Conservation (phyloP, 148 eudicot genomes). For the Salicornia ramosissima region DNA sequence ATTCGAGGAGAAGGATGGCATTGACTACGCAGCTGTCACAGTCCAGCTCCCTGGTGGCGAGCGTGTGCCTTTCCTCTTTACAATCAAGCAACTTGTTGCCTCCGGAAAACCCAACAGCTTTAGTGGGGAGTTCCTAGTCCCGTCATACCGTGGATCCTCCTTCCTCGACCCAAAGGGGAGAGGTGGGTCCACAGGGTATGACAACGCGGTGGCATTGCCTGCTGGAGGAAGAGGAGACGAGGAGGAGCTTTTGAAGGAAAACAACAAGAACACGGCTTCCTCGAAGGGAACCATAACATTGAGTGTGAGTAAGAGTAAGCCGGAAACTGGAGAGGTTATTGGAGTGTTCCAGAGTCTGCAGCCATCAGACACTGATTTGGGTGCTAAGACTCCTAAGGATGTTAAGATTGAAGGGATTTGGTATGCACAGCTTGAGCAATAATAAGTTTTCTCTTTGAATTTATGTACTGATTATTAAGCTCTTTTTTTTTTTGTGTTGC, state of each 20-base stretch:
- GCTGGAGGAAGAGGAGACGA: conserved; percentile 99
- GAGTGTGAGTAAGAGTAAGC: conserved; percentile 66
- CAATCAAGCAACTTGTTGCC: conserved; percentile 88
- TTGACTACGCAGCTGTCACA: conserved; percentile 96
- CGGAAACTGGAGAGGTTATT: conserved; percentile 87
- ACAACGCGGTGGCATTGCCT: conserved; percentile 92
- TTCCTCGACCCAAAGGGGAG: conserved; percentile 99
- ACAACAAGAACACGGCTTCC: conserved; percentile 66
- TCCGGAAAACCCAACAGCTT: conserved; percentile 83
- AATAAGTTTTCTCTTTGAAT: conserved; percentile 25
- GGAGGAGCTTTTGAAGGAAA: conserved; percentile 92
- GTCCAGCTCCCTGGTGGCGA: conserved; percentile 98
- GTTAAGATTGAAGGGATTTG: conserved; percentile 95
- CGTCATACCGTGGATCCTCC: conserved; percentile 96
- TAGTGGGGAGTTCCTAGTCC: conserved; percentile 77
- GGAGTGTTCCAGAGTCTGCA: conserved; percentile 95
- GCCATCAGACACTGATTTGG: conserved; percentile 98
- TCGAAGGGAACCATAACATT: conserved; percentile 62
- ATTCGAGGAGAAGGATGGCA: conserved; percentile 97
- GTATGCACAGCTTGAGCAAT: conserved; percentile 87
- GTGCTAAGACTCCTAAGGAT: conserved; percentile 88
- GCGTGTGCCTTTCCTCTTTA: conserved; percentile 94
- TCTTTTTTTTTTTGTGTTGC: conserved; percentile 24
- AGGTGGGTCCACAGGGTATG: conserved; percentile 96
- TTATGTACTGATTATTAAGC: conserved; percentile 14